Evolutionary conservation across 345 rosid species (phyloP).

Genomic region (Mangifera indica): DNA sequence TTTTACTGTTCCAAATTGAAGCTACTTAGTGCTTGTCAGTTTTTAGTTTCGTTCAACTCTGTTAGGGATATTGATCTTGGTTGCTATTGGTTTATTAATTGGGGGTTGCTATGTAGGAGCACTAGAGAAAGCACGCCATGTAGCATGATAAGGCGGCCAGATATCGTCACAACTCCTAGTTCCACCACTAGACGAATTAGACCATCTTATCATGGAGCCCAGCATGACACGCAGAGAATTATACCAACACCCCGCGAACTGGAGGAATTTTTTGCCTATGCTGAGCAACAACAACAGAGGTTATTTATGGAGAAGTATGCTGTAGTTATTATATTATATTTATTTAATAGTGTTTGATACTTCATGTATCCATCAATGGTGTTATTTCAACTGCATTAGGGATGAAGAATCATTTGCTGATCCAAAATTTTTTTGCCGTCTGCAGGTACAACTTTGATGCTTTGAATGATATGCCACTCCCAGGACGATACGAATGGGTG

Average conservation of each 20-base stretch:
- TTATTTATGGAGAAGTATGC: slow-evolving; percentile 59
- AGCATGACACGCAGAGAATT: slow-evolving; percentile 24
- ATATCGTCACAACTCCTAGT: slow-evolving; percentile 43
- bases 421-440: background rate
- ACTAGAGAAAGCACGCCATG: slow-evolving; percentile 58
- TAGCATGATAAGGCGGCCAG: slow-evolving; percentile 37
- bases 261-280: slow-evolving; percentile 66
- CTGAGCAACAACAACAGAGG: slow-evolving; percentile 56
- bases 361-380: background rate
- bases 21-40: slow-evolving; percentile 8
- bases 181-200: slow-evolving; percentile 44
- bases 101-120: slow-evolving; percentile 32
- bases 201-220: slow-evolving; percentile 28
- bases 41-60: background rate
- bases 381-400: background rate
- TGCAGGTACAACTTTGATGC: slow-evolving; percentile 87
- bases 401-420: background rate
- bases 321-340: background rate
- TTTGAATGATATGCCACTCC: slow-evolving; percentile 62
- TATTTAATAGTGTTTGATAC: background rate
- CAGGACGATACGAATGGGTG: slow-evolving; percentile 79
- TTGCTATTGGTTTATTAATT: background rate
- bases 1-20: slow-evolving; percentile 14
- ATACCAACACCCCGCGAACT: slow-evolving; percentile 55
- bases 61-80: background rate